phyloP scores from a whole-genome alignment of 805 yeast genomes.

The Wickerhamomyces ciferrii region DNA sequence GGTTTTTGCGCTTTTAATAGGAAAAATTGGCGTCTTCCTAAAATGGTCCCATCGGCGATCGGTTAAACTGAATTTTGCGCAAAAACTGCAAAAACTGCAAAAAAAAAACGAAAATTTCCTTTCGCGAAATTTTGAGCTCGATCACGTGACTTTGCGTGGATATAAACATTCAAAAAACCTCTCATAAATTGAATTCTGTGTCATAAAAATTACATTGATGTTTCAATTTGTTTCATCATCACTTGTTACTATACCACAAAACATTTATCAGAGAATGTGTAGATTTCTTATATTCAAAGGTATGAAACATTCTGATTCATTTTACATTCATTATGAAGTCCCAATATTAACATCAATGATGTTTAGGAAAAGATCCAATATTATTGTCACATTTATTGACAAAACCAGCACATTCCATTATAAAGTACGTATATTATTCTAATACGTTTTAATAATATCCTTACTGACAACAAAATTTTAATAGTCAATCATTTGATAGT shows the following conservation, averaged over 20 bases:
- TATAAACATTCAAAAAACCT: too few species aligned
- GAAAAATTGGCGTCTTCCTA: background rate
- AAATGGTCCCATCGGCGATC: background rate
- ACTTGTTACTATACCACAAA: too few species aligned
- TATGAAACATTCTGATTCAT: constrained; percentile 3
- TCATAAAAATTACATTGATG: too few species aligned
- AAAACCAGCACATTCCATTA: constrained; percentile 94
- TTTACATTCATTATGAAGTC: background rate
- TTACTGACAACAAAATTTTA: constrained; percentile 3
- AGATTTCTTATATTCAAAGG: constrained; percentile 84
- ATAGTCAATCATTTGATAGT: constrained; percentile 83
- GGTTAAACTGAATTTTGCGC: background rate
- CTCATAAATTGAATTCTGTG: too few species aligned
- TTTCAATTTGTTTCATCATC: too few species aligned
- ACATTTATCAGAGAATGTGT: constrained; percentile 52
- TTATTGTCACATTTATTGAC: constrained; percentile 82
- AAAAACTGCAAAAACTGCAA: too few species aligned
- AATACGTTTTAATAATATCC: background rate
- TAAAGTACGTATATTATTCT: constrained; percentile 44
- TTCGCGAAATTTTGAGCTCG: background rate
- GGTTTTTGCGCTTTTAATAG: background rate
- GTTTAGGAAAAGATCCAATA: constrained; percentile 86
- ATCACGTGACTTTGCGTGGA: background rate
- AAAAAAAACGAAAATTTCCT: too few species aligned
- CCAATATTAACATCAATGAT: too few species aligned